Conservation (phyloP, 768 basidiomycete species). For the Agrocybe praecox region DNA sequence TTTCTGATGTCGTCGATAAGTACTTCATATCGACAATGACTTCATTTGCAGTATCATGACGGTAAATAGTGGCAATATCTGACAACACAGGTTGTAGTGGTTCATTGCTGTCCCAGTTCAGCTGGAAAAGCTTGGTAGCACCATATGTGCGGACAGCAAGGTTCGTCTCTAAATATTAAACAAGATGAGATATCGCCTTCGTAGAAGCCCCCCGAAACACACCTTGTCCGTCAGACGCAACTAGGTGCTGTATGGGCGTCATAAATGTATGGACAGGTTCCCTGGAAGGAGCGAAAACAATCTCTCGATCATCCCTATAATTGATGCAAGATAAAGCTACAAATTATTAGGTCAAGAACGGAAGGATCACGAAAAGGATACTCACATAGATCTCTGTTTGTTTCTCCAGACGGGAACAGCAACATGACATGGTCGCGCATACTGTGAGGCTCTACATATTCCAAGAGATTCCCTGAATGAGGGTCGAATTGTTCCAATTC, state of each 20-base stretch:
- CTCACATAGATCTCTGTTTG: constrained; percentile 63
- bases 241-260: constrained; percentile 72
- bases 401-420: constrained; percentile 69
- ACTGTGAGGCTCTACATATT: constrained; percentile 30
- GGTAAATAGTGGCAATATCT: constrained; percentile 39
- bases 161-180: constrained; percentile 14
- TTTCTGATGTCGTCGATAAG: constrained; percentile 29
- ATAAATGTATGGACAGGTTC: constrained; percentile 49
- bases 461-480: constrained; percentile 55
- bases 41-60: constrained; percentile 41
- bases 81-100: constrained; percentile 1
- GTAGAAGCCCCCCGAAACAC: neutral
- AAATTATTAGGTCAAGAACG: neutral
- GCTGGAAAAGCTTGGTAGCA: constrained; percentile 15
- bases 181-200: neutral
- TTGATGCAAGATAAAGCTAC: constrained; percentile 53
- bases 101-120: constrained; percentile 23
- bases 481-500: constrained; percentile 56
- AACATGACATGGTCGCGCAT: constrained; percentile 32
- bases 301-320: constrained; percentile 22
- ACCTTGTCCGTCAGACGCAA: constrained; percentile 28
- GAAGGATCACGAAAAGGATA: constrained; percentile 2
- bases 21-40: constrained; percentile 51
- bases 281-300: constrained; percentile 42
- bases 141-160: constrained; percentile 30